phyloP scores from a whole-genome alignment of 805 yeast species.

The Tetrapisispora taiwanensis region DNA sequence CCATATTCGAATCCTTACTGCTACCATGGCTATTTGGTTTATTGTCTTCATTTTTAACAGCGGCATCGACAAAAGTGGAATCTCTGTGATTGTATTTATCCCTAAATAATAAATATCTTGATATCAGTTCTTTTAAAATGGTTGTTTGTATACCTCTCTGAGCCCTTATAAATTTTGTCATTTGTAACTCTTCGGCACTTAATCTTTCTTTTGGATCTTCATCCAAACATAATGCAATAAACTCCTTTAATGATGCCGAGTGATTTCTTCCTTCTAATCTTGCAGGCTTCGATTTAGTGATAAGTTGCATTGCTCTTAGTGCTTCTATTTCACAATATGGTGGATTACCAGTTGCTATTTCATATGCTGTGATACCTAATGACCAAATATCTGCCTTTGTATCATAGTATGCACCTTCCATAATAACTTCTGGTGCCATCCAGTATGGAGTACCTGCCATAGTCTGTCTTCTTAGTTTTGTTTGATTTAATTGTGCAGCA shows the following conservation, averaged over 20 bases:
- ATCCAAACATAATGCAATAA: constrained; percentile 84
- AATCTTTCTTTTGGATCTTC: constrained; percentile 88
- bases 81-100: constrained; percentile 47
- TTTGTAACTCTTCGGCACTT: constrained; percentile 64
- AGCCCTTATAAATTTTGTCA: constrained; percentile 58
- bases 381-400: constrained; percentile 97
- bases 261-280: constrained; percentile 85
- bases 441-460: constrained; percentile 96
- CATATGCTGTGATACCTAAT: constrained; percentile 85
- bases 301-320: constrained; percentile 85
- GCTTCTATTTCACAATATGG: constrained; percentile 96
- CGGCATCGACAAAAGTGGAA: constrained; percentile 35
- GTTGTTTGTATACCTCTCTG: constrained; percentile 52
- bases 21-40: constrained; percentile 4
- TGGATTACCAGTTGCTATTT: constrained; percentile 93
- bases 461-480: constrained; percentile 72
- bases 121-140: constrained; percentile 61
- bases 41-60: constrained; percentile 23
- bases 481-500: constrained; percentile 81
- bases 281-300: constrained; percentile 89
- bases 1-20: constrained; percentile 5
- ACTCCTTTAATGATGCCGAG: constrained; percentile 66
- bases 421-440: constrained; percentile 99
- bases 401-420: constrained; percentile 82
- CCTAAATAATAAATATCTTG: constrained; percentile 66